Evolutionary conservation across 768 basidiomycete genomes (phyloP).

Genomic region (Dacryopinax primogenitus): DNA sequence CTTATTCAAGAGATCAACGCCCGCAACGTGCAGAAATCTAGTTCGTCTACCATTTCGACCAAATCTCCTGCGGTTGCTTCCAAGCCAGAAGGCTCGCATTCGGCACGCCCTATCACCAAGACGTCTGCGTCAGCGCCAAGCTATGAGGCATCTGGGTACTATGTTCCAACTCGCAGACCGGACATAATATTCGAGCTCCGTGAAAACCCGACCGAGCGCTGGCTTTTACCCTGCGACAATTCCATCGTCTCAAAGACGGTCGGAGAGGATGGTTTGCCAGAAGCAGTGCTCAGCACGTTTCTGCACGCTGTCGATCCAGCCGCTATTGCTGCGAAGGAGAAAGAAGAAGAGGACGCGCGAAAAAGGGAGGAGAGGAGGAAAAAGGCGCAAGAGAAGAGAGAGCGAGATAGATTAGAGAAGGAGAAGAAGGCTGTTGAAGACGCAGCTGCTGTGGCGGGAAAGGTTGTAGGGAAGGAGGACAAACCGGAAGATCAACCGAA

Average conservation of each 20-base stretch:
- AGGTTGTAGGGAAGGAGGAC: background rate
- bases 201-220: constrained; percentile 15
- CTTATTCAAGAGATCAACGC: constrained; percentile 49
- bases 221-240: constrained; percentile 14
- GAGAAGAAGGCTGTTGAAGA: background rate
- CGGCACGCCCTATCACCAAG: background rate
- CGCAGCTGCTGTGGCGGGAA: background rate
- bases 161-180: background rate
- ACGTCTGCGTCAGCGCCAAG: background rate
- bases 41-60: background rate
- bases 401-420: background rate
- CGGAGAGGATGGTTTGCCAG: background rate
- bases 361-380: background rate
- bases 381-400: background rate
- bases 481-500: background rate
- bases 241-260: constrained; percentile 9
- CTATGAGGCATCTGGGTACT: background rate
- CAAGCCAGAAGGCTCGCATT: background rate
- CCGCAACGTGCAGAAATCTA: background rate
- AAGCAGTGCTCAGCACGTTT: constrained; percentile 4
- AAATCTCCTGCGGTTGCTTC: background rate
- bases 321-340: constrained; percentile 1
- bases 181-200: constrained; percentile 18
- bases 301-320: background rate
- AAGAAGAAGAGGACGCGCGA: background rate